Conservation (phyloP, 345 rosid genomes). For the Durio zibethinus region DNA sequence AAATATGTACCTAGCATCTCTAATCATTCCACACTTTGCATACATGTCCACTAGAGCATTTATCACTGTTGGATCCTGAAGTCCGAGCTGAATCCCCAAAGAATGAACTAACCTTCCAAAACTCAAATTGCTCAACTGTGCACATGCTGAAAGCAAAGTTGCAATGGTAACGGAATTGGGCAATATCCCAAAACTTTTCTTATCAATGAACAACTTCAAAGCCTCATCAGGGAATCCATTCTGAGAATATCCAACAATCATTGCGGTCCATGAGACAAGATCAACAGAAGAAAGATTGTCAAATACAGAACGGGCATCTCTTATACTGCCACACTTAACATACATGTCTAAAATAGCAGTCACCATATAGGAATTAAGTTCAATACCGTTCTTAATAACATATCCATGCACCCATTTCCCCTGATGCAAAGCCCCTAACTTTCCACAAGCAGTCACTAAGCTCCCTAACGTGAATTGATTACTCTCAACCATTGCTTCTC, state of each 20-base stretch:
- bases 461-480: conserved; percentile 64
- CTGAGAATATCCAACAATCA: conserved; percentile 85
- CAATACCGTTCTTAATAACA: conserved; percentile 59
- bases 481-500: conserved; percentile 40
- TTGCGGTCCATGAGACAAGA: conserved; percentile 77
- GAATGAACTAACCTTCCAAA: conserved; percentile 65
- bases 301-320: conserved; percentile 56
- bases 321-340: conserved; percentile 61
- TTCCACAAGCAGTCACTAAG: conserved; percentile 63
- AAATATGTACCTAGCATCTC: conserved; percentile 58
- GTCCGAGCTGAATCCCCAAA: conserved; percentile 51
- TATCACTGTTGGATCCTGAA: conserved; percentile 54
- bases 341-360: conserved; percentile 75
- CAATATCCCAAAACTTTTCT: conserved; percentile 44
- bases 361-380: conserved; percentile 51
- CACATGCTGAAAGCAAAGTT: conserved; percentile 66
- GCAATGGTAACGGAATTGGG: conserved; percentile 67
- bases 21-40: conserved; percentile 57
- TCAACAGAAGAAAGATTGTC: conserved; percentile 42
- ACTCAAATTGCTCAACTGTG: conserved; percentile 45
- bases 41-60: conserved; percentile 93
- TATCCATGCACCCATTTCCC: conserved; percentile 78
- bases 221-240: conserved; percentile 50
- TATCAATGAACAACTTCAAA: conserved; percentile 51
- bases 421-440: conserved; percentile 63